Percentiles rank a stretch among this genome's conserved stretches.
phyloP scores from a whole-genome alignment of 1,139 yeast genomes.

The Scheffersomyces insectosa region DNA sequence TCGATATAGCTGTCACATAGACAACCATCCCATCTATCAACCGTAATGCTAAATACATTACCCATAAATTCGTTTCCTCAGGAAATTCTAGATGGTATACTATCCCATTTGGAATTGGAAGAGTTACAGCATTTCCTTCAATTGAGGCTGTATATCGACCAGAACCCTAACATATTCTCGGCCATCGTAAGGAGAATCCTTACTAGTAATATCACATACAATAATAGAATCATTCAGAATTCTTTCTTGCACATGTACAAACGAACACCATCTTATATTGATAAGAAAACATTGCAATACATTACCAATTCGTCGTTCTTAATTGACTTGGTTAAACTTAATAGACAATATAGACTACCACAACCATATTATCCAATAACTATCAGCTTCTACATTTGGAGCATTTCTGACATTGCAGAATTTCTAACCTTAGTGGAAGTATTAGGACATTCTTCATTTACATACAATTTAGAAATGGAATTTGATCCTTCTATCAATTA shows the following conservation, averaged over 20 bases:
- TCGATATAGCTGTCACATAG: too few species aligned
- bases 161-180: neutral
- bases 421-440: constrained; percentile 10
- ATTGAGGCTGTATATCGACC: too few species aligned
- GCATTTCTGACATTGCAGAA: constrained; percentile 17
- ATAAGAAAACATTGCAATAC: constrained; percentile 8
- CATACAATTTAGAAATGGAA: constrained; percentile 23
- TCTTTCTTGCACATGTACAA: constrained; percentile 16
- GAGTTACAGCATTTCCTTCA: neutral
- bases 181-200: constrained; percentile 6
- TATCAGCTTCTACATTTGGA: constrained; percentile 23
- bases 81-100: constrained; percentile 2
- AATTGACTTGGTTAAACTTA: too few species aligned
- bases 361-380: constrained; percentile 10
- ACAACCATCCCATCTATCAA: neutral
- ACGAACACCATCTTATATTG: constrained; percentile 11
- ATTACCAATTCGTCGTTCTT: too few species aligned
- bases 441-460: constrained; percentile 2
- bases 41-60: neutral
- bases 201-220: constrained; percentile 8
- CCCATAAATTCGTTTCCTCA: constrained; percentile 1
- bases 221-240: constrained; percentile 13
- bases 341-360: too few species aligned
- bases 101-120: neutral
- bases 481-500: constrained; percentile 20